Percentiles rank a stretch among this genome's conserved stretches.
phyloP scores from a whole-genome alignment of 2,329 filamentous ascomycete genomes.

The Epichloe brachyelytri region DNA sequence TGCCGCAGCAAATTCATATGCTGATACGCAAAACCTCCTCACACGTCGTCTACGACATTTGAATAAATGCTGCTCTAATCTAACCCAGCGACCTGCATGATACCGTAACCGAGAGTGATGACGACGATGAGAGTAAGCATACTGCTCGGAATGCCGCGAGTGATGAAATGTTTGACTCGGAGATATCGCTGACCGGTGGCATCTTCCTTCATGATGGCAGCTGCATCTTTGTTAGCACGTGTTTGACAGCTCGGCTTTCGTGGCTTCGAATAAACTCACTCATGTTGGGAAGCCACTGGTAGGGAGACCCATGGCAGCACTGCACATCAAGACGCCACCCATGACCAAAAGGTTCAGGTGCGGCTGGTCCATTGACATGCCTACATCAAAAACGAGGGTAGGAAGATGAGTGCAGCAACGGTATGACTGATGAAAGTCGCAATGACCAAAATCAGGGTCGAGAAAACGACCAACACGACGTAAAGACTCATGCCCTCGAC shows the following conservation, averaged over 20 bases:
- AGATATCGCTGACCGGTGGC: constrained; percentile 85
- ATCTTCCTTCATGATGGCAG: constrained; percentile 99
- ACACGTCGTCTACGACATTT: neutral
- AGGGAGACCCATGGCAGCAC: constrained; percentile 87
- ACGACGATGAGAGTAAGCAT: constrained; percentile 71
- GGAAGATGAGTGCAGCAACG: constrained; percentile 85
- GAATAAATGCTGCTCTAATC: constrained; percentile 18
- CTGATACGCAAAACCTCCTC: neutral
- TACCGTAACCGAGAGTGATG: constrained; percentile 76
- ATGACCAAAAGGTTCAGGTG: constrained; percentile 94
- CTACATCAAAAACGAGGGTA: constrained; percentile 86
- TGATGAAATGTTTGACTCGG: constrained; percentile 87
- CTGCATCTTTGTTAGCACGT: constrained; percentile 30
- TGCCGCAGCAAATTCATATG: neutral
- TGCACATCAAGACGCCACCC: constrained; percentile 91
- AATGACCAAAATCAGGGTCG: constrained; percentile 72
- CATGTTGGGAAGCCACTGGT: constrained; percentile 98
- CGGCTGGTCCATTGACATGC: constrained; percentile 70
- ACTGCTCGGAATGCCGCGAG: constrained; percentile 78
- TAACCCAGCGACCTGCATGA: constrained; percentile 67
- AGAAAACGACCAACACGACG: constrained; percentile 74
- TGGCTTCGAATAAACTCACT: constrained; percentile 49
- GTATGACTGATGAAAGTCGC: constrained; percentile 98
- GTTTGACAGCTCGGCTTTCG: neutral
- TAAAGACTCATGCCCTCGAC: constrained; percentile 77